A percentile compares a stretch with the other conserved stretches of the same genome.
Evolutionary conservation across 371 early-diverging fungal genomes (phyloP).

Genomic region (Actinomortierella ambigua): DNA sequence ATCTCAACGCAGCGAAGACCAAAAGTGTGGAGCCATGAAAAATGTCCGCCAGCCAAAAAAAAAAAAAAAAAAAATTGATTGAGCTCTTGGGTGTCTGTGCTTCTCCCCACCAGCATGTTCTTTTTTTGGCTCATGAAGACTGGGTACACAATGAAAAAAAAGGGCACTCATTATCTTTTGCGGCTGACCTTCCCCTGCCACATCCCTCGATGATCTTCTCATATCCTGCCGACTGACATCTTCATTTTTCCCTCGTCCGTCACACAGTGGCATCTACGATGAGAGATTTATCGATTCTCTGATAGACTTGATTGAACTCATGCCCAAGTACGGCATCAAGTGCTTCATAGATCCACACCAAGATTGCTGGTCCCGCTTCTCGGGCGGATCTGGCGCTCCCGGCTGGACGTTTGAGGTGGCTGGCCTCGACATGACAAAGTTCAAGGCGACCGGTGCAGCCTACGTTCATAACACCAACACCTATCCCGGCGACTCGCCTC

Average conservation of each 20-base stretch:
- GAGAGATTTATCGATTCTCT: conserved; percentile 81
- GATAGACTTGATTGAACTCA: conserved; percentile 59
- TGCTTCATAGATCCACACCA: conserved; percentile 85
- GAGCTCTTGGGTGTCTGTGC: not conserved
- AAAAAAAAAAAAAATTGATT: not conserved
- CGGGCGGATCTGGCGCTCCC: conserved; percentile 74
- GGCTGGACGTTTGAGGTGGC: conserved; percentile 75
- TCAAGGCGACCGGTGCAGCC: conserved; percentile 78
- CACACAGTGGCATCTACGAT: conserved; percentile 69
- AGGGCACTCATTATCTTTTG: not conserved
- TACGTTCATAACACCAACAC: conserved; percentile 76
- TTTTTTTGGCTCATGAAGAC: not conserved
- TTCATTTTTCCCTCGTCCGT: conserved; percentile 24
- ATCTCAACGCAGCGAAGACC: no score
- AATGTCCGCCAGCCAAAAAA: not conserved
- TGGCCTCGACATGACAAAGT: conserved; percentile 71
- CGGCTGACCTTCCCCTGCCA: no score
- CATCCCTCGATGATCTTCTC: no score
- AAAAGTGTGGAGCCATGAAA: no score
- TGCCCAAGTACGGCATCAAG: conserved; percentile 75
- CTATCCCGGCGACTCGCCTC: conserved; percentile 63
- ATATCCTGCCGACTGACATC: not conserved
- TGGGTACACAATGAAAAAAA: not conserved
- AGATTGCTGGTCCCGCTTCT: conserved; percentile 74
- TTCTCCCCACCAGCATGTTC: not conserved